Percentiles rank a stretch among this genome's conserved stretches.
phyloP scores from a whole-genome alignment of 768 basidiomycete species.

The Floccularia luteovirens region DNA sequence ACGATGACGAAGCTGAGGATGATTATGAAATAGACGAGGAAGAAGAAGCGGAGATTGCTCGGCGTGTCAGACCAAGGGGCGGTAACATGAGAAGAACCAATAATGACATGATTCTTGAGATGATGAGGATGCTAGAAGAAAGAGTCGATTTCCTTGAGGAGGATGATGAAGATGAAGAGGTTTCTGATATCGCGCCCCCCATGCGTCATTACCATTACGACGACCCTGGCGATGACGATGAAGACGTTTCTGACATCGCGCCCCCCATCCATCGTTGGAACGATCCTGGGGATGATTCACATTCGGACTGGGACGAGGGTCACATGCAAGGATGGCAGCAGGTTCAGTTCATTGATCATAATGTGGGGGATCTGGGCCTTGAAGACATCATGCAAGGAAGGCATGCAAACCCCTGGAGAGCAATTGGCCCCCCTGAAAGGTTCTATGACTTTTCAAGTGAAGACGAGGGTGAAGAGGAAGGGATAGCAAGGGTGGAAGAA shows the following conservation, averaged over 20 bases:
- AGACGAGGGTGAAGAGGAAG: conserved; percentile 7
- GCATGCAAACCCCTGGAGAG: not conserved
- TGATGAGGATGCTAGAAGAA: too few relatives aligned
- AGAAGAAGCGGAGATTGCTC: conserved; percentile 22
- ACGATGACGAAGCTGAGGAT: conserved; percentile 24
- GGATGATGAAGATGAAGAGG: conserved; percentile 3
- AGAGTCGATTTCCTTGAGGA: not conserved
- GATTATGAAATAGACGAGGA: too few relatives aligned
- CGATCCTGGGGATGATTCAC: conserved; percentile 3
- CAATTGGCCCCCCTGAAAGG: not conserved
- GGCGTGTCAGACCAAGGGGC: not conserved
- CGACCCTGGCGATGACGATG: conserved; percentile 4
- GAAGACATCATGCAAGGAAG: not conserved
- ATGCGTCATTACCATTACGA: not conserved
- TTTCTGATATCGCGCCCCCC: not conserved
- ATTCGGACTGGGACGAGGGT: conserved; percentile 1
- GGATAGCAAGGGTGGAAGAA: conserved; percentile 5
- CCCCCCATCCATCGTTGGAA: not conserved
- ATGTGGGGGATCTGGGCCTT: not conserved
- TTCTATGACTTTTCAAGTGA: not conserved
- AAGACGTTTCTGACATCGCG: conserved; percentile 6
- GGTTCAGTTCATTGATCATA: not conserved
- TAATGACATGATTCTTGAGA: not conserved
- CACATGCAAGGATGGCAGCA: not conserved
- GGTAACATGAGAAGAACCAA: not conserved